Evolutionary conservation across 306 rosid genomes (phyloP), one percentile per base, ranked within the genome.

Genomic region (Rosa rugosa): DNA sequence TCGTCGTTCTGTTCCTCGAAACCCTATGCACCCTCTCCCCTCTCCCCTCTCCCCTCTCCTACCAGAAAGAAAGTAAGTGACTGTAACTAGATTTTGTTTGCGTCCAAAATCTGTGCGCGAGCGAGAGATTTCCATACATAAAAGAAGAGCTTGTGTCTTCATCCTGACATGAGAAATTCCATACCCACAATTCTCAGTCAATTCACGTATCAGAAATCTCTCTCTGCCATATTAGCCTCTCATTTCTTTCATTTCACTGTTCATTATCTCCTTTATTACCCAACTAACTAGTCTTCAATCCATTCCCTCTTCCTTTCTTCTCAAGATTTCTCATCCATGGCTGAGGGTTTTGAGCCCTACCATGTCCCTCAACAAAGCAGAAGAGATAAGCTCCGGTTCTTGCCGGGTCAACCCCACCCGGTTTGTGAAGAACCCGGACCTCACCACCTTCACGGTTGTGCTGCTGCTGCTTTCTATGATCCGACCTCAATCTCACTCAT

Each of bases 311-410:
- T 64, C n/a, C 41, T 23, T 59, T 4, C 64, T 0, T 0, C 5
- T 59, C 22, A 31, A 18, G 60, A 54, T 18, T 54, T 54, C 20
- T 54, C 60, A 60, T 36, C 70, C 77, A 92, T 93, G 97, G 96
- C 89, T 65, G 93, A 91, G 83, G 89, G 90, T 75, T 91, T 83
- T 63, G 94, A 88, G 69, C 79, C 90, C n/a, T 88, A 84, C 78
- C 97, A 93, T 83, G 89, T 89, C 18, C 96, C 97, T 4, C 97
- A 90, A 56, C 96, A 93, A 74, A 93, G 97, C 73, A 79, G 97
- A 74, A 84, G 97, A 79, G 96, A 90, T 40, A 92, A 92, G 81
- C 96, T 92, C 36, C 77, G 97, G 56, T 86, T 83, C 9, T 54
- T 91, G 5, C 36, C 67, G 0, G 64, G 73, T 66, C 84, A 76